A percentile compares a stretch with the other conserved stretches of the same genome.
Evolutionary conservation across 257 asterid species (phyloP).

Genomic region (Jasminum sambac): DNA sequence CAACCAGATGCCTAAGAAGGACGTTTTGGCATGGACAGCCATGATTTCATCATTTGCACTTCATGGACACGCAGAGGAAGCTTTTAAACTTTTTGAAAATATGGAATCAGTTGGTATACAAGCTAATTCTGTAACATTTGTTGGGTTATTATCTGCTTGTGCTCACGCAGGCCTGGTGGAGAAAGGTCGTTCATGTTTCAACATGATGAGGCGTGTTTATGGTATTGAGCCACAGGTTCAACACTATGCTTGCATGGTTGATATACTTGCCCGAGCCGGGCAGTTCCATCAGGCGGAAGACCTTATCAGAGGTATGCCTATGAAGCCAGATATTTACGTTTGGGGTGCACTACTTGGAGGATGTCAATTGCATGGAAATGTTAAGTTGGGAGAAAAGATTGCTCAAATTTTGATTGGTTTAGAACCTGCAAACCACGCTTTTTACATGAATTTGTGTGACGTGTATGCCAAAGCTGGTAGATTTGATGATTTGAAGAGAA

Average conservation of each 20-base stretch:
- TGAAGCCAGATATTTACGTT: conserved; percentile 69
- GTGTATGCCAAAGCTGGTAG: conserved; percentile 67
- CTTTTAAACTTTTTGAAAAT: conserved; percentile 51
- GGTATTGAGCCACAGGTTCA: conserved; percentile 49
- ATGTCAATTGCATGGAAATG: conserved; percentile 68
- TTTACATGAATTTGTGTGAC: conserved; percentile 62
- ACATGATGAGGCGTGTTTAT: conserved; percentile 44
- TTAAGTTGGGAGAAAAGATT: conserved; percentile 60
- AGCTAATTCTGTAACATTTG: conserved; percentile 71
- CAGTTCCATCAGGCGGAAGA: conserved; percentile 64
- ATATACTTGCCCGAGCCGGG: conserved; percentile 71
- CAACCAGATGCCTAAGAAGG: conserved; percentile 53
- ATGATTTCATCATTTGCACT: conserved; percentile 73
- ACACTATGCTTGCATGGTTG: conserved; percentile 80
- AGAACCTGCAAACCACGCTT: conserved; percentile 75
- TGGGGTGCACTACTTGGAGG: conserved; percentile 91
- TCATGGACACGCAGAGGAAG: conserved; percentile 58
- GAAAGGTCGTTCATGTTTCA: conserved; percentile 54
- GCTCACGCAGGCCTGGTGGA: conserved; percentile 73
- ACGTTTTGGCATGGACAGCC: conserved; percentile 76
- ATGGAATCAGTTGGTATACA: conserved; percentile 56
- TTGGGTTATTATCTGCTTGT: conserved; percentile 60
- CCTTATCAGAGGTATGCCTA: conserved; percentile 59
- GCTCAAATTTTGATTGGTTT: conserved; percentile 51
- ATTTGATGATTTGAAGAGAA: conserved; percentile 48